These are phyloP conservation scores for Termitomyces sp. DNA, from an alignment of 768 basidiomycete species.

Conservation along the genomic window DNA sequence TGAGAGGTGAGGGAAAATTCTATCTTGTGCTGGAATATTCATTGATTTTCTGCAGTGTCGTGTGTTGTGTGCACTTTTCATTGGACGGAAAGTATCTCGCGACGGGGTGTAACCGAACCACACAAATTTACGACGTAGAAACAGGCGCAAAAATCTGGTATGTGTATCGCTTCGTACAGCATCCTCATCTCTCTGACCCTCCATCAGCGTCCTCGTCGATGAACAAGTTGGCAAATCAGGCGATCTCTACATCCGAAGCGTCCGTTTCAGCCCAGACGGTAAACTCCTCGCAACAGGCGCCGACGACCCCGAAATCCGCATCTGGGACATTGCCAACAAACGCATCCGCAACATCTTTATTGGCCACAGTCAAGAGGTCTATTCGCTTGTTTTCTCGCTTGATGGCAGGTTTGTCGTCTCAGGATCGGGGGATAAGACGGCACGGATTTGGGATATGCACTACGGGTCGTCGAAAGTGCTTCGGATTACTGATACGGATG, in stretches of 20 bases:
- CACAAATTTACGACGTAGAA: constrained; percentile 91
- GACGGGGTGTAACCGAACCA: constrained; percentile 97
- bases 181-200: neutral
- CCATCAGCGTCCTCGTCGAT: constrained; percentile 67
- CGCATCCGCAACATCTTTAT: constrained; percentile 75
- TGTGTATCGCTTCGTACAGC: neutral
- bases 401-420: constrained; percentile 85
- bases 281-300: constrained; percentile 86
- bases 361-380: constrained; percentile 90
- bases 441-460: constrained; percentile 44
- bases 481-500: constrained; percentile 46
- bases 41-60: constrained; percentile 39
- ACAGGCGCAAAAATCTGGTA: constrained; percentile 64
- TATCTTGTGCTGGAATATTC: neutral
- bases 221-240: constrained; percentile 65
- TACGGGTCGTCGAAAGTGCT: constrained; percentile 36
- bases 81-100: constrained; percentile 89
- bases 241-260: constrained; percentile 90
- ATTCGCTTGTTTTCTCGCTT: constrained; percentile 84
- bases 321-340: constrained; percentile 86
- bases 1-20: constrained; percentile 56
- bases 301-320: constrained; percentile 85
- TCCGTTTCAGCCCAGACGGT: constrained; percentile 85
- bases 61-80: constrained; percentile 92
- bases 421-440: constrained; percentile 70